Evolutionary conservation across 495 filamentous ascomycete species (phyloP).

Genomic region (Penicillium argentinense): DNA sequence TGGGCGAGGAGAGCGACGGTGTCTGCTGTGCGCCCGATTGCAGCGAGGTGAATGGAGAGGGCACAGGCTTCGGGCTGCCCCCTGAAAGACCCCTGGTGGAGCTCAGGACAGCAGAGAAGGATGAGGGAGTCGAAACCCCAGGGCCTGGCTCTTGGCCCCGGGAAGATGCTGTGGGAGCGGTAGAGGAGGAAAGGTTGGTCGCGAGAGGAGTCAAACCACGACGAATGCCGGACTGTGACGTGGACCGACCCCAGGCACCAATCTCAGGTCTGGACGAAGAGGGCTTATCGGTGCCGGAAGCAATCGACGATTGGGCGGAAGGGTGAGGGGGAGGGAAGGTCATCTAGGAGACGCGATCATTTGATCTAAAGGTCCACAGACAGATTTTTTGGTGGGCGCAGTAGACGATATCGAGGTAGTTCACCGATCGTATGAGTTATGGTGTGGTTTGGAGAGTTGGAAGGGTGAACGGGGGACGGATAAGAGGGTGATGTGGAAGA

Average conservation of each 20-base stretch:
- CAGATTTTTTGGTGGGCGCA: slow-evolving; percentile 42
- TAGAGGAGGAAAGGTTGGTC: slow-evolving; percentile 53
- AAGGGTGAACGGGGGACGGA: slow-evolving; percentile 11
- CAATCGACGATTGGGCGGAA: slow-evolving; percentile 62
- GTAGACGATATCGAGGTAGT: slow-evolving; percentile 22
- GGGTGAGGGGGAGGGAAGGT: slow-evolving; percentile 62
- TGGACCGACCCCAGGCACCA: slow-evolving; percentile 60
- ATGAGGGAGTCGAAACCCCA: slow-evolving; percentile 49
- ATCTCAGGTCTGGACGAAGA: slow-evolving; percentile 58
- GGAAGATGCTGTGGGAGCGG: slow-evolving; percentile 44
- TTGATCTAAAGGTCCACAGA: slow-evolving; percentile 49
- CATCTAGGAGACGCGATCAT: slow-evolving; percentile 65
- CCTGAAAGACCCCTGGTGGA: slow-evolving; percentile 47
- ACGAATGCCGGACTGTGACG: slow-evolving; percentile 57
- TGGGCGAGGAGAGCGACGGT: slow-evolving; percentile 58
- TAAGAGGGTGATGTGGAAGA: slow-evolving; percentile 19
- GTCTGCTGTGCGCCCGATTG: slow-evolving; percentile 62
- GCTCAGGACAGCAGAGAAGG: slow-evolving; percentile 58
- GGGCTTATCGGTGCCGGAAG: slow-evolving; percentile 57
- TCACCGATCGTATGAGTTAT: slow-evolving; percentile 6
- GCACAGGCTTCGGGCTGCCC: slow-evolving; percentile 52
- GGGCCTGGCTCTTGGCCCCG: slow-evolving; percentile 46
- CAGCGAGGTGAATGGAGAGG: slow-evolving; percentile 53
- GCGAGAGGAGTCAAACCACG: slow-evolving; percentile 64
- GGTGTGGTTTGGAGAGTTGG: slow-evolving; percentile 10